Evolutionary conservation across 129 eudicot genomes (phyloP).

Genomic region (Tanacetum coccineum): DNA sequence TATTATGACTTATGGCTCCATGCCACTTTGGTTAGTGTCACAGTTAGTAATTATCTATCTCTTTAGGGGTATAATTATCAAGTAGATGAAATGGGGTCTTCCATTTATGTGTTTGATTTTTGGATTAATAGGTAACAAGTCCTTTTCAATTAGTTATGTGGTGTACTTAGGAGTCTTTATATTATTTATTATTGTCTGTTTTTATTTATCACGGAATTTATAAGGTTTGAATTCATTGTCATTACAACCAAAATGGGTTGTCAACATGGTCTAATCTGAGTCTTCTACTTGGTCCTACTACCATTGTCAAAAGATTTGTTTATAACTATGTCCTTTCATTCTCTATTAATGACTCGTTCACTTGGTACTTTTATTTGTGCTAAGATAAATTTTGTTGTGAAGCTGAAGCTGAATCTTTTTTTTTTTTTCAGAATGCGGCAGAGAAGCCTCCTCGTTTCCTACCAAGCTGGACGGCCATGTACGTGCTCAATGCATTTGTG

Average conservation of each 20-base stretch:
- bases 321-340: not conserved
- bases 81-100: not conserved
- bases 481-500: slow-evolving; percentile 51
- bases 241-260: not conserved
- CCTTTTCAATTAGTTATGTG: slow-evolving; percentile 5
- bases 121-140: slow-evolving; percentile 32
- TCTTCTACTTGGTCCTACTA: not conserved
- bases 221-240: not conserved
- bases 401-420: not conserved
- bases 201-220: not conserved
- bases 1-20: too few species aligned
- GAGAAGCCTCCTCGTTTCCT: slow-evolving; percentile 80
- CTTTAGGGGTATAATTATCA: slow-evolving; percentile 15
- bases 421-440: slow-evolving; percentile 58
- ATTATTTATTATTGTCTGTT: not conserved
- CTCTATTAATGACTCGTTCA: slow-evolving; percentile 29
- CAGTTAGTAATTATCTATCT: slow-evolving; percentile 2
- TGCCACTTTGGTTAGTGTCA: not conserved
- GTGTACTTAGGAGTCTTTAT: slow-evolving; percentile 1
- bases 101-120: slow-evolving; percentile 35
- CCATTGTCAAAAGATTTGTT: not conserved
- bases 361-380: slow-evolving; percentile 3
- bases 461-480: slow-evolving; percentile 79
- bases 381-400: not conserved
- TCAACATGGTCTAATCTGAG: not conserved